Evolutionary conservation across 169 alveolate genomes (phyloP), one percentile per base, ranked within the genome.

Genomic region (Plasmodium vivax): DNA sequence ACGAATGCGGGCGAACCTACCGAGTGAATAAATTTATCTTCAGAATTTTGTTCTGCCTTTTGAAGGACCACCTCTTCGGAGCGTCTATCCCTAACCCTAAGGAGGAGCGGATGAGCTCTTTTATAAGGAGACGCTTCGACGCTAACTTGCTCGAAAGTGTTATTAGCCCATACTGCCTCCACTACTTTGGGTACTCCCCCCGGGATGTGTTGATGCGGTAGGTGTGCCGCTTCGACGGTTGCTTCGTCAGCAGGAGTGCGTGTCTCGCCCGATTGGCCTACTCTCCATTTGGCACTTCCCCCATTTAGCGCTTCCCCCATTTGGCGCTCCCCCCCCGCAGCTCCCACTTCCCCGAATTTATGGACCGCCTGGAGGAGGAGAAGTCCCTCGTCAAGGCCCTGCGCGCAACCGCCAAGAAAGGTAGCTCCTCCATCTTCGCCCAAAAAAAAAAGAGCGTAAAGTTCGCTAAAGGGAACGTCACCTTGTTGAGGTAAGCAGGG

Each of bases 161-260:
- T 23, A 87, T 87, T 23, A 0, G 27, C 38, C 94, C 94, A 1
- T 87, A 87, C 62, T 87, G 85, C 54, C 16, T 56, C 72, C 87
- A 87, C 45, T 41, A 87, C 38, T 87, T 87, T 77, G 84, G 84
- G 19, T 87, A 54, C 36, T 30, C 87, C 23, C 87, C 94, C n/a
- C 56, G 30, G 32, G 68, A 75, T 38, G 73, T 87, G 41, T 58
- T 87, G 16, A 87, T 87, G 94, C 36, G 62, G 94, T 87, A 87
- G 82, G 34, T 45, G 27, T 19, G 80, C 38, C 47, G 32, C 7
- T 38, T 68, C 34, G 51, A 14, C 43, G 9, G 12, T 2, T 47
- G 58, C 58, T 54, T 51, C 3, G 30, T 30, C 38, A 83, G 45
- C 38, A 83, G 45, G 34, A 62, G 3, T 62, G 75, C 36, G 6